Percentiles rank a stretch among this genome's conserved stretches.
Conservation (phyloP, 768 basidiomycete genomes). For the Mycena chlorophos region DNA sequence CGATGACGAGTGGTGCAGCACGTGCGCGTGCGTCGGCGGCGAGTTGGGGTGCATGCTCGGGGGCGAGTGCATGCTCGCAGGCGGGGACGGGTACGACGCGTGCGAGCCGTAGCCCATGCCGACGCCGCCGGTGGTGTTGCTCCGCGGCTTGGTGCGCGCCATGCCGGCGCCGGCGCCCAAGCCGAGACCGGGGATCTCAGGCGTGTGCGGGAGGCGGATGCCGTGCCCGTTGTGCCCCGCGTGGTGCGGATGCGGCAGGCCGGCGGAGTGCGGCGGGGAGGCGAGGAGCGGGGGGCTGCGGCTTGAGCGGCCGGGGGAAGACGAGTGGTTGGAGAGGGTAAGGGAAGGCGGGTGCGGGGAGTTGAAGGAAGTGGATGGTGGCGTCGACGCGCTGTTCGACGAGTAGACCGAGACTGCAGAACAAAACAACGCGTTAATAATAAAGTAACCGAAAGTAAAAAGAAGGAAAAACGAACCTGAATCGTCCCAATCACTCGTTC, state of each 20-base stretch:
- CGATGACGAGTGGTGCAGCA: constrained; percentile 1
- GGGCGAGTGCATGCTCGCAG: background rate
- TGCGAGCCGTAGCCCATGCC: background rate
- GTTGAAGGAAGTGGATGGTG: constrained; percentile 64
- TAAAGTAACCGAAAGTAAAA: constrained; percentile 22
- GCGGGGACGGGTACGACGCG: background rate
- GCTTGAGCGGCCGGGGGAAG: constrained; percentile 13
- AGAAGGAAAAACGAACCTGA: constrained; percentile 50
- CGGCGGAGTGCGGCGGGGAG: constrained; percentile 4
- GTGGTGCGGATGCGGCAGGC: constrained; percentile 29
- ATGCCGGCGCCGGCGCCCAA: background rate
- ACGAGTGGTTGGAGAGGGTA: constrained; percentile 57
- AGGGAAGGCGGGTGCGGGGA: constrained; percentile 62
- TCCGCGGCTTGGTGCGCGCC: constrained; percentile 22
- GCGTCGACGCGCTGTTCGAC: constrained; percentile 49
- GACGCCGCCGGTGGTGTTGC: constrained; percentile 20
- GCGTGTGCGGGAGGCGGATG: constrained; percentile 74
- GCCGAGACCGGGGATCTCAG: constrained; percentile 58
- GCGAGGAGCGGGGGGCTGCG: constrained; percentile 24
- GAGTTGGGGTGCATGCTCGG: background rate
- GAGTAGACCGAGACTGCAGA: constrained; percentile 52
- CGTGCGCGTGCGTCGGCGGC: background rate
- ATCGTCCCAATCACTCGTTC: constrained; percentile 82
- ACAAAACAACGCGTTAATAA: constrained; percentile 1
- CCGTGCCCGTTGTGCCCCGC: too few relatives aligned